Evolutionary conservation across 2,329 filamentous ascomycete genomes (phyloP), one percentile per base, ranked within the genome.

Genomic region (Furcasterigmium furcatum): DNA sequence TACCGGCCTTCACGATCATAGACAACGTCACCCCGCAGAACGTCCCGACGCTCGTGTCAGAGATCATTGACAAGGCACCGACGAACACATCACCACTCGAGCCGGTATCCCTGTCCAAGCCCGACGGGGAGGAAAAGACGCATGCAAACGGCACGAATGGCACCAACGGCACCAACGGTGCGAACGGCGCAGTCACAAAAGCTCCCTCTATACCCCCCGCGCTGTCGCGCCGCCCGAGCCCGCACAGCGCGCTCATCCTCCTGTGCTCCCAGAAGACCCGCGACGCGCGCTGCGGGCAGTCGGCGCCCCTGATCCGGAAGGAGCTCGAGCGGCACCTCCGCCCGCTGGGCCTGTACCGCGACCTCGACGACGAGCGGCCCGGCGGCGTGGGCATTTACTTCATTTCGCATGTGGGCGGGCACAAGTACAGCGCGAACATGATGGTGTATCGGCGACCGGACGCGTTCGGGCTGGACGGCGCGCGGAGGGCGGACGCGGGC

Each of bases 351-450:
- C 70, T 99, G 18, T 91, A 87, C 64, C 84, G 94, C 24, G 92
- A 97, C 61, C 70, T 94, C 39, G 83, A 95, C 60, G 94, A 99
- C 63, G 84, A 91, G 64, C 73, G 94, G 47, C 90, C 91, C 0
- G 92, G 92, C 10, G 94, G 94, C 12, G 92, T 96, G 6, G 92
- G 90, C 1, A 88, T 99, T 53, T 96, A 96, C 70, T 97, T 96
- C 62, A 95, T 97, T 60, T 92, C 84, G 55, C 94, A 99, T 61
- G 91, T 96, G 3, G 94, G 94, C 22, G 94, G 94, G 1, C 94
- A 99, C 73, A 96, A 96, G 71, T 97, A 95, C 69, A 84, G 85
- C 39, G 94, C 94, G 22, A 99, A 99, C 58, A 82, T 97, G 56
- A 88, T 99, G 73, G 76, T 99, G 2, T 97, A 99, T 65, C 80